Evolutionary conservation across 768 basidiomycete genomes (phyloP), one percentile per base, ranked within the genome.

Genomic region (Guyanaporus albipodus): DNA sequence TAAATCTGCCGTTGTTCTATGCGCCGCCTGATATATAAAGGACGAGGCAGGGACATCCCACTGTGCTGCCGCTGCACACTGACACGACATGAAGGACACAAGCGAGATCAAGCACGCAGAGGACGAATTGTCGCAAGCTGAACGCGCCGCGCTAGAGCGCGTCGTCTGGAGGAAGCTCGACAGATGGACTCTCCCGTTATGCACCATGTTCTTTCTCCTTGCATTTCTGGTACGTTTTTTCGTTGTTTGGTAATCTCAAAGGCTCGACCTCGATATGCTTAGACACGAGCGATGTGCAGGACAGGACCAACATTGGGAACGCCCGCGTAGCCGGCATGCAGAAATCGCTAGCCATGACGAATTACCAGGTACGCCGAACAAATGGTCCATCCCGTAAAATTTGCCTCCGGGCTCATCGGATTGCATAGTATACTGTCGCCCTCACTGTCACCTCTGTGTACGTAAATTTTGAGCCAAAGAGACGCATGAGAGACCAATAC

Each of bases 251-350:
- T n/a, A n/a, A n/a, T n/a, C n/a, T n/a, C n/a, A n/a, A n/a, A n/a
- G n/a, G n/a, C 33, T 29, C 33, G 19, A 32, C 4, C 38, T 24
- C 10, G 5, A 10, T 26, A 4, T 28, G 0, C 38, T 35, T 4
- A 35, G n/a, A 36, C 22, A 5, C 12, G 8, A 1, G 32, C 17
- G 6, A 31, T 44, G 22, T 38, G 8, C 35, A 67, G 79, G 44
- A 78, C 26, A 48, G 48, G 36, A 61, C 55, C 17, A 81, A 80
- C 54, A 70, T 82, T 29, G 76, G 70, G 18, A 83, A 84, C 54
- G 82, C 82, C 19, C 72, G 74, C 15, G 70, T 83, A 1, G 83
- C 78, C 12, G 82, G 82, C 8, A 57, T 85, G 49, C 78, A 81
- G 55, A 71, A 62, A 21, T 41, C 78, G 39, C 58, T 85, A 39